Percentiles rank a stretch among this genome's conserved stretches.
These are phyloP conservation scores for Diaporthe sp. DNA, from an alignment of 2,329 filamentous ascomycete genomes.

Conservation along the genomic window DNA sequence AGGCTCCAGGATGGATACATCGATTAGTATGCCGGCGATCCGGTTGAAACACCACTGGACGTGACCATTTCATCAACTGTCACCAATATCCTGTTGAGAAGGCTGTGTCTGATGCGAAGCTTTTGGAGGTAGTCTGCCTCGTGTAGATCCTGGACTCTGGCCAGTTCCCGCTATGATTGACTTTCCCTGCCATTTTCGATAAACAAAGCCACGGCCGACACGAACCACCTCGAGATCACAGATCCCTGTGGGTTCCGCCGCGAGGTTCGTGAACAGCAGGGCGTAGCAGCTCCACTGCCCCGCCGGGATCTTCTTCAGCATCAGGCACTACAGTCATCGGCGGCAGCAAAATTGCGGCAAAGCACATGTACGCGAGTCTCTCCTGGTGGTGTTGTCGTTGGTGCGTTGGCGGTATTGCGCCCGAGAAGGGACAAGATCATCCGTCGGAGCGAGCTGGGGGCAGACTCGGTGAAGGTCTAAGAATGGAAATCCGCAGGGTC, in stretches of 20 bases:
- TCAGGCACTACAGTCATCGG: not conserved
- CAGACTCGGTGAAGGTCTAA: constrained; percentile 9
- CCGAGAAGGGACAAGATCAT: constrained; percentile 7
- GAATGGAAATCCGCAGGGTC: constrained; percentile 12
- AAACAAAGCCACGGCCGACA: not conserved
- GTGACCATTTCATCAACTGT: not conserved
- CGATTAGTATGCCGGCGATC: too few species aligned
- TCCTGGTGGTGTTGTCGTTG: not conserved
- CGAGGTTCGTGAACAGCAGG: not conserved
- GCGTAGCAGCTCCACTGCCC: not conserved
- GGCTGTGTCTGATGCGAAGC: not conserved
- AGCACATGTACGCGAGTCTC: not conserved
- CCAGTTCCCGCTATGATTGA: not conserved
- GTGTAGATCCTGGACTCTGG: not conserved
- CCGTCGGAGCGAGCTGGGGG: not conserved
- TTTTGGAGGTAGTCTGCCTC: not conserved
- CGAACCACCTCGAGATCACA: not conserved
- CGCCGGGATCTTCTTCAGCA: too few species aligned
- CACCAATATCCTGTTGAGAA: not conserved
- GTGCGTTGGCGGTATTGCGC: not conserved
- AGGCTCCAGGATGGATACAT: too few species aligned
- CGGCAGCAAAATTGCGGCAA: not conserved
- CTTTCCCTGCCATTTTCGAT: constrained; percentile 4
- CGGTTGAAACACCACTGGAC: not conserved
- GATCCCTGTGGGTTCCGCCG: not conserved